Evolutionary conservation across 164 flowering plant genomes (phyloP), one percentile per base, ranked within the genome.

Genomic region (Tinospora cordifolia): DNA sequence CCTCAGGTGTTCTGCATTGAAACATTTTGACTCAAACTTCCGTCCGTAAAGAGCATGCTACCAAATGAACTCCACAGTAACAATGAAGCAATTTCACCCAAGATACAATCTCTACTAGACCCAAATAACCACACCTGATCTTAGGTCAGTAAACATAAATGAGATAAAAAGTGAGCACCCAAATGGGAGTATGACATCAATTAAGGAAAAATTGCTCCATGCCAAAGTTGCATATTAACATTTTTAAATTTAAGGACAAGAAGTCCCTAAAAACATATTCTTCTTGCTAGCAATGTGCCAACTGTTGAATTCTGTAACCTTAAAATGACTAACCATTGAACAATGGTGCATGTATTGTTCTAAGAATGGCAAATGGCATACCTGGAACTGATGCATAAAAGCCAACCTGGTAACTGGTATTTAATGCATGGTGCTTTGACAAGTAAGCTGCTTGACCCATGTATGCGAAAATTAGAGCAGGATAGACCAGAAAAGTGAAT

Each of bases 401-500:
- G 60, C 89, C 84, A 66, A 92, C 90, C 57, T 77, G 77, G 67
- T 81, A 79, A 72, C 75, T 79, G 47, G 76, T 76, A 36, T 70
- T n/a, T 36, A 73, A 62, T 39, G 81, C 72, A 71, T 92, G 96
- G 79, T 92, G 90, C 79, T 74, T 79, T 58, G 98, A 92, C 80
- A 92, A 75, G 74, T 82, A 92, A 69, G 98, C 98, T 46, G 98
- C 98, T 83, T 92, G 94, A 71, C 98, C 98, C 98, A 92, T 90
- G 65, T 92, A 92, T 40, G 92, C 96, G 79, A 92, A 82, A 80
- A 88, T 89, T 9, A 92, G 86, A 1, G 96, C 92, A 1, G 98
- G 98, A 79, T 92, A 92, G 49, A 92, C 98, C 75, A 92, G 76
- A 75, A 86, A 87, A 60, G 91, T 87, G 78, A 92, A 92, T 49